Base-by-base conservation (phyloP, 345 rosid species). In the Aquilaria yunnanensis region DNA sequence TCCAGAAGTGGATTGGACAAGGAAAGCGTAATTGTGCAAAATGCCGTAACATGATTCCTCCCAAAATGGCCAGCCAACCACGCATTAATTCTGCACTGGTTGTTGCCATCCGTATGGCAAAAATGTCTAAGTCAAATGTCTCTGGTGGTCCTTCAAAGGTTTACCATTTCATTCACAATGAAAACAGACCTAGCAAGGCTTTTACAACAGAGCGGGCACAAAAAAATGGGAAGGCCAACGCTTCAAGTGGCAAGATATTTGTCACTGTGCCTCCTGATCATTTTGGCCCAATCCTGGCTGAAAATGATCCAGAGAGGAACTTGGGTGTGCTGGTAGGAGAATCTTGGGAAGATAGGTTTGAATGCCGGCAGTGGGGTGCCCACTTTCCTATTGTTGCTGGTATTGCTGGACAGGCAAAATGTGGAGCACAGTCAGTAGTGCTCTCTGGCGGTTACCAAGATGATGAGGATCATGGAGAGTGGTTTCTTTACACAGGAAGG, bases 401-500 rank as follows among this genome's bases (percentile, higher is more conserved):
- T 5, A 87, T 83, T 56, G 85, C 84, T 30, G 96, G 94, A 23
- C 86, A 90, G 74, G 64, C 83, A 2, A 32, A 45, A 0, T 54
- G 70, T 57, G 96, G 91, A 49, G 74, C 94, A 13, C 89, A 86
- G 59, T 89, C 91, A 0, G 86, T 89, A 52, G 89, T 76, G 0
- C 86, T 86, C 34, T 78, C 85, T 3, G 89, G 96, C 57, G 91
- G 96, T 10, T 89, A 85, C 49, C 53, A 70, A 59, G 94, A 89
- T 50, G 96, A 89, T 13, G 89, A 85, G 68, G 96, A 89, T 34
- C 94, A 85, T 51, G 96, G 94, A 14, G 91, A 89, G 60, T 84
- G 96, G 96, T 89, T 86, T 60, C 86, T 86, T 46, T 86, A 81
- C 77, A 87, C 94, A 6, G 89, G 86, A 61, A 85, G 89, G 96